These are phyloP conservation scores for Pterocarpus macrocarpus DNA, from an alignment of 306 rosid genomes.

Conservation along the genomic window DNA sequence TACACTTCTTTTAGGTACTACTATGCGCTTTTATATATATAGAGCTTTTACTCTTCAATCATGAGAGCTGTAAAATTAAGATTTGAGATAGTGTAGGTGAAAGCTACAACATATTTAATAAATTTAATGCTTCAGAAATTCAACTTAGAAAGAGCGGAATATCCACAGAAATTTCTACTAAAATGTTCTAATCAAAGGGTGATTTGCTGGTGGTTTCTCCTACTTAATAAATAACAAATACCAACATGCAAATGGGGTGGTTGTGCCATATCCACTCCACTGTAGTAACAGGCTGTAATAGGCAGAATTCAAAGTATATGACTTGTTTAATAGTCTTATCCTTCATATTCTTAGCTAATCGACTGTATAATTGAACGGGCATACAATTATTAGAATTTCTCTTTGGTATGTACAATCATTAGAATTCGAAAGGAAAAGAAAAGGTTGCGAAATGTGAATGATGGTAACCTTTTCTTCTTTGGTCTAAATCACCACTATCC, in stretches of 20 bases:
- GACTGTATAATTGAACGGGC: background rate
- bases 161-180: background rate
- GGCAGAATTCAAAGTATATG: background rate
- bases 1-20: too few species aligned
- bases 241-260: conserved; percentile 22
- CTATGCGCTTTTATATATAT: too few species aligned
- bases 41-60: too few species aligned
- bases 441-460: background rate
- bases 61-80: too few species aligned
- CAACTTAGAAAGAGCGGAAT: background rate
- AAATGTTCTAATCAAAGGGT: background rate
- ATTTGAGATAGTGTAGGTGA: background rate
- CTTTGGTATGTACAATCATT: background rate
- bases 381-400: too few species aligned
- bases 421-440: background rate
- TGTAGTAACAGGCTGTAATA: background rate
- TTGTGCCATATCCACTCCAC: conserved; percentile 20
- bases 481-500: too few species aligned
- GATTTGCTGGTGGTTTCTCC: conserved; percentile 32
- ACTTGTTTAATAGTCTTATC: conserved; percentile 27
- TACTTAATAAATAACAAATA: background rate
- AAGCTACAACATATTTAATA: background rate
- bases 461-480: background rate
- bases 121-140: background rate
- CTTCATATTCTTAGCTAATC: background rate